Evolutionary conservation across 257 asterid species (phyloP).

Genomic region (Rauvolfia tetraphylla): DNA sequence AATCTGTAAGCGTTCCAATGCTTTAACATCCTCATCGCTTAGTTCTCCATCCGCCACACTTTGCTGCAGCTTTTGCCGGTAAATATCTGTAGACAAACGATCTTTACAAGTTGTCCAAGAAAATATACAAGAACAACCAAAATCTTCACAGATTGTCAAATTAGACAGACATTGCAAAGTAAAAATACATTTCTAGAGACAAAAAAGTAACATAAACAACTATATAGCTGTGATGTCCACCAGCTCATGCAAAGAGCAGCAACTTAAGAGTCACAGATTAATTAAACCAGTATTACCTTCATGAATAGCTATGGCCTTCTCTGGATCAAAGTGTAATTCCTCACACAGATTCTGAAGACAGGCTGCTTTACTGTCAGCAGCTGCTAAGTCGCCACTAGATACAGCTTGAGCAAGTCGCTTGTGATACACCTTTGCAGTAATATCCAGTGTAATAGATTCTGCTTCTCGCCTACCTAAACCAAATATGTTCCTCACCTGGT

Average conservation of each 20-base stretch:
- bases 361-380: slow-evolving; percentile 90
- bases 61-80: slow-evolving; percentile 80
- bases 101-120: not conserved
- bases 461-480: slow-evolving; percentile 91
- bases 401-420: slow-evolving; percentile 91
- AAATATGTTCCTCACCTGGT: slow-evolving; percentile 83
- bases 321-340: slow-evolving; percentile 84
- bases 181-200: not conserved
- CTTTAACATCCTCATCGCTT: slow-evolving; percentile 73
- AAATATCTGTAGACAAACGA: slow-evolving; percentile 49
- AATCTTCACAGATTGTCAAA: not conserved
- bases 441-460: slow-evolving; percentile 70
- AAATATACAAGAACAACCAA: not conserved
- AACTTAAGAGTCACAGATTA: not conserved
- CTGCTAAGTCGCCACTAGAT: slow-evolving; percentile 68
- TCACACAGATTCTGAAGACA: slow-evolving; percentile 92
- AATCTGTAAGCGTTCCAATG: slow-evolving; percentile 77
- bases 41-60: slow-evolving; percentile 78
- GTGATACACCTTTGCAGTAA: slow-evolving; percentile 76
- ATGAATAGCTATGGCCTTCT: slow-evolving; percentile 87
- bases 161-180: not conserved
- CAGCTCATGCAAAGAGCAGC: not conserved
- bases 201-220: not conserved
- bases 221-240: not conserved
- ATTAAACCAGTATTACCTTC: slow-evolving; percentile 48